Evolutionary conservation across 2,329 filamentous ascomycete genomes (phyloP).

Genomic region (Nannizzia gypsea): DNA sequence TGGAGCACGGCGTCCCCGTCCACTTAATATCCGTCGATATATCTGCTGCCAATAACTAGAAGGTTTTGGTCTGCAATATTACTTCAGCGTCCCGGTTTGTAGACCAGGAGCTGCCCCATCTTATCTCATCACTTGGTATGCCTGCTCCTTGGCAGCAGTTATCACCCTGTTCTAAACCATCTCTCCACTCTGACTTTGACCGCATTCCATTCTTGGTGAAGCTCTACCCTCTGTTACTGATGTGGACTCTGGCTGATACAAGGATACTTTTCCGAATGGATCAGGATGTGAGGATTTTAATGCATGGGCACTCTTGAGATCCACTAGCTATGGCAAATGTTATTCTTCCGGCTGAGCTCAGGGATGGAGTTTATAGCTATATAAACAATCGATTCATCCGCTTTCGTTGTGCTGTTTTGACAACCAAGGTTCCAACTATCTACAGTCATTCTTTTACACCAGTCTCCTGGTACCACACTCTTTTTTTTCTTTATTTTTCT

Average conservation of each 20-base stretch:
- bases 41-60: background rate
- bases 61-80: background rate
- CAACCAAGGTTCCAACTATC: slow-evolving; percentile 3
- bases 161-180: background rate
- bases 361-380: background rate
- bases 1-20: background rate
- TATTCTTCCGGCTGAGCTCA: background rate
- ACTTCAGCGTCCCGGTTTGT: background rate
- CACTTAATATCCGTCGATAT: background rate
- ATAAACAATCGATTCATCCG: background rate
- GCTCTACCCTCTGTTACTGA: background rate
- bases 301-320: background rate
- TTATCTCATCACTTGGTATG: background rate
- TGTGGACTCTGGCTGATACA: background rate
- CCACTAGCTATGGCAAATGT: background rate
- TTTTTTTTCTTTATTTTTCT: background rate
- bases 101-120: background rate
- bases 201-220: background rate
- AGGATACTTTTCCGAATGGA: background rate
- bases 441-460: background rate
- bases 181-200: background rate
- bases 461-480: slow-evolving; percentile 1
- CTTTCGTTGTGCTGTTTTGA: background rate
- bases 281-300: background rate
- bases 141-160: background rate